These are phyloP conservation scores for Coniochaeta pulveracea DNA, from an alignment of 2,329 filamentous ascomycete genomes.

Conservation along the genomic window DNA sequence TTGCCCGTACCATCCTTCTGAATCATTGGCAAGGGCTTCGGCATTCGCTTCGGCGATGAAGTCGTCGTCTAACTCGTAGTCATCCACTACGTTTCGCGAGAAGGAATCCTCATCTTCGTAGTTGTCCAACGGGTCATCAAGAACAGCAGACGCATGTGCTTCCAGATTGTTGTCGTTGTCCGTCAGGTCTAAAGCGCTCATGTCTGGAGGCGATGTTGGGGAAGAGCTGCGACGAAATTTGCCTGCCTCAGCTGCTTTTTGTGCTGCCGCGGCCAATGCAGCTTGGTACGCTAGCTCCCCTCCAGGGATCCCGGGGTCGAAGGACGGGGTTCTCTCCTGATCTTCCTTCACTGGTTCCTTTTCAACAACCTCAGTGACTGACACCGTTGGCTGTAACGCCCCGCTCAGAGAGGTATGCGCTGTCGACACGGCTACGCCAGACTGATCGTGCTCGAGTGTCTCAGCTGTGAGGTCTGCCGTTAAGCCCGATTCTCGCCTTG, in stretches of 20 bases:
- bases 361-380: conserved; percentile 9
- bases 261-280: conserved; percentile 71
- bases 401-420: conserved; percentile 39
- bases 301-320: conserved; percentile 14
- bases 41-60: conserved; percentile 95
- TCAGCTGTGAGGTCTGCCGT: conserved; percentile 30
- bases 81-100: conserved; percentile 41
- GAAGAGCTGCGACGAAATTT: conserved; percentile 56
- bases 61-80: conserved; percentile 69
- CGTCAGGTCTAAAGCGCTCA: no score
- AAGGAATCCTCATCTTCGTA: conserved; percentile 44
- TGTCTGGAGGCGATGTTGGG: conserved; percentile 24
- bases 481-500: conserved; percentile 34
- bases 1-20: conserved; percentile 87
- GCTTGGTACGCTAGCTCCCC: conserved; percentile 58
- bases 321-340: conserved; percentile 3
- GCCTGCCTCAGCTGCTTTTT: conserved; percentile 63
- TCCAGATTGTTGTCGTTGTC: no score
- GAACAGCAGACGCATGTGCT: conserved; percentile 13
- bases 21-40: conserved; percentile 82
- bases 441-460: no score
- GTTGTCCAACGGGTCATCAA: conserved; percentile 15
- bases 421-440: conserved; percentile 34
- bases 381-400: conserved; percentile 15
- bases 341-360: conserved; percentile 5